Evolutionary conservation across 78 protist species (phyloP).

Genomic region (Dictyostelium brefeldianum): DNA sequence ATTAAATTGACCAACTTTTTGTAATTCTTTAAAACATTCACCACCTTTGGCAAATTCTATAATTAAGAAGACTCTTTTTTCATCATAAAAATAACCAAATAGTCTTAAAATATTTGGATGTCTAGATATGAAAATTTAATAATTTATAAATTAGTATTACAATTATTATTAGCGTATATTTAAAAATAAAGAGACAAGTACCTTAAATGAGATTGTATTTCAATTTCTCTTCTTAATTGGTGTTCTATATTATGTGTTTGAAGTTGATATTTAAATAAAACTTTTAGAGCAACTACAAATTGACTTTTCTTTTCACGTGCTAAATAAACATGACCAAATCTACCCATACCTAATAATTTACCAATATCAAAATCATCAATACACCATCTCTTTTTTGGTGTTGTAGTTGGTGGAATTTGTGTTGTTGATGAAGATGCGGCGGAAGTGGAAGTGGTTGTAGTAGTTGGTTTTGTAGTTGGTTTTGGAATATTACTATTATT

Average conservation of each 20-base stretch:
- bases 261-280: constrained; percentile 94
- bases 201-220: constrained; percentile 95
- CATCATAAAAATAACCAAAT: constrained; percentile 97
- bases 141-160: background rate
- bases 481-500: background rate
- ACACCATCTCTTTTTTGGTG: constrained; percentile 63
- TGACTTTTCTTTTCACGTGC: constrained; percentile 95
- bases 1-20: constrained; percentile 55
- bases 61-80: constrained; percentile 93
- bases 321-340: constrained; percentile 96
- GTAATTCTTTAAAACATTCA: constrained; percentile 94
- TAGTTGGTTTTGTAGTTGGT: background rate
- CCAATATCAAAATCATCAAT: constrained; percentile 90
- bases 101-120: constrained; percentile 96
- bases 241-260: constrained; percentile 85
- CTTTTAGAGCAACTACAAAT: constrained; percentile 97
- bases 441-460: background rate
- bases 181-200: background rate
- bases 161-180: background rate
- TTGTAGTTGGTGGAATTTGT: background rate
- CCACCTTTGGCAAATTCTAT: constrained; percentile 98
- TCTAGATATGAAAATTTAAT: constrained; percentile 9
- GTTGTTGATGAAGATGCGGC: background rate
- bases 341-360: constrained; percentile 96
- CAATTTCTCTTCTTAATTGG: constrained; percentile 97